Evolutionary conservation across 1,284 basidiomycete species (phyloP).

Genomic region (Schizophyllum amplum): DNA sequence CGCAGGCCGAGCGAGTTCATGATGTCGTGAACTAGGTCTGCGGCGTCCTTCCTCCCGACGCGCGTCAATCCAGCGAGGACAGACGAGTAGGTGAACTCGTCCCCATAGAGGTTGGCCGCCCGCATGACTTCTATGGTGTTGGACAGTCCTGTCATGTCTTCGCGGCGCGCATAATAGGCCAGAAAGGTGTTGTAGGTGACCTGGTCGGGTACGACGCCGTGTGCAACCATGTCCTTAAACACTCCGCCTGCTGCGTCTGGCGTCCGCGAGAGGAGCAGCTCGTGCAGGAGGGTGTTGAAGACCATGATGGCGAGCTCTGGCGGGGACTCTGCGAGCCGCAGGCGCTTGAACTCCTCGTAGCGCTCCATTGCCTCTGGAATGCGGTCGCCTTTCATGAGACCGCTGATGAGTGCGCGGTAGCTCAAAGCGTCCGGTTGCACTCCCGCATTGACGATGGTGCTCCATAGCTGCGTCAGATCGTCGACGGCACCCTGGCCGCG

Average conservation of each 20-base stretch:
- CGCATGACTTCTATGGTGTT: constrained; percentile 47
- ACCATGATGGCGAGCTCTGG: constrained; percentile 30
- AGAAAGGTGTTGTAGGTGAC: constrained; percentile 76
- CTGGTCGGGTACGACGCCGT: constrained; percentile 58
- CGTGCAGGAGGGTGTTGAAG: constrained; percentile 59
- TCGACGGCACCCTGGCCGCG: constrained; percentile 35
- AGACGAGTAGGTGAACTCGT: constrained; percentile 76
- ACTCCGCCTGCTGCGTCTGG: constrained; percentile 37
- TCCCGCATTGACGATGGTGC: constrained; percentile 43
- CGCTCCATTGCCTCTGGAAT: constrained; percentile 36
- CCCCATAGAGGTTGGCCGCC: constrained; percentile 46
- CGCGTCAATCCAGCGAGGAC: constrained; percentile 68
- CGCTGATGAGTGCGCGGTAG: constrained; percentile 55
- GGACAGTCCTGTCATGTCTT: constrained; percentile 54
- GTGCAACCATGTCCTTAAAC: constrained; percentile 37
- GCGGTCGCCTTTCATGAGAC: constrained; percentile 40
- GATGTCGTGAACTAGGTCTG: constrained; percentile 49
- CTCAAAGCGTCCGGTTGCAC: constrained; percentile 45
- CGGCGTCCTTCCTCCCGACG: constrained; percentile 58
- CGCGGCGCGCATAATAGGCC: constrained; percentile 49
- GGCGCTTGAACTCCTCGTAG: constrained; percentile 43
- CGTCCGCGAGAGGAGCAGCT: constrained; percentile 40
- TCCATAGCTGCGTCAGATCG: constrained; percentile 48
- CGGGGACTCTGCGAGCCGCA: constrained; percentile 13
- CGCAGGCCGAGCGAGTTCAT: constrained; percentile 71